Conservation (phyloP, 2,329 filamentous ascomycete genomes). For the Cytospora chrysosperma region DNA sequence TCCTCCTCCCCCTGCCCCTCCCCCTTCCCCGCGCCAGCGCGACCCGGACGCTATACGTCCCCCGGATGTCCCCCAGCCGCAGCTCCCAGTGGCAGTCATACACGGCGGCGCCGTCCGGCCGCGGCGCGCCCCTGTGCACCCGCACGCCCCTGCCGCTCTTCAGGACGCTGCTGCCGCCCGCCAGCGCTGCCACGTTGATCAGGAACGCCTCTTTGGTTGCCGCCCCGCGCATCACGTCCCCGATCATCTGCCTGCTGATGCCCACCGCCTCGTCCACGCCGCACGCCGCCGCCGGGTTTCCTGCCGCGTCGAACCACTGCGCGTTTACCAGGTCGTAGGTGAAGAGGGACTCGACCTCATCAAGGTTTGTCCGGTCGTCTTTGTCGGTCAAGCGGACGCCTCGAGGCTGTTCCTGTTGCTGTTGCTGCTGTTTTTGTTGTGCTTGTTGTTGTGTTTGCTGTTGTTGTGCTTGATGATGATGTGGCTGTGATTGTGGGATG, state of each 20-base stretch:
- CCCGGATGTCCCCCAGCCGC: conserved; percentile 51
- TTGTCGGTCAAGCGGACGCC: conserved; percentile 33
- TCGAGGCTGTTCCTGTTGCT: not conserved
- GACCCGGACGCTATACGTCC: conserved; percentile 53
- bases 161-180: conserved; percentile 54
- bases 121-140: conserved; percentile 5
- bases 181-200: conserved; percentile 58
- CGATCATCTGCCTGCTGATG: conserved; percentile 53
- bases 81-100: conserved; percentile 52
- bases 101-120: conserved; percentile 4
- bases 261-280: conserved; percentile 53
- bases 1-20: conserved; percentile 22
- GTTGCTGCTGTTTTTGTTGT: conserved; percentile 16
- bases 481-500: conserved; percentile 10
- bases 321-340: conserved; percentile 49
- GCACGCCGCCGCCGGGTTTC: conserved; percentile 42
- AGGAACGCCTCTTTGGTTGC: conserved; percentile 55
- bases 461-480: not conserved
- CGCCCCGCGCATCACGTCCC: conserved; percentile 51
- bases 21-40: conserved; percentile 36
- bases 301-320: conserved; percentile 51
- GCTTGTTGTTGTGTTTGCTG: conserved; percentile 8
- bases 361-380: conserved; percentile 54
- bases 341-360: conserved; percentile 55
- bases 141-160: conserved; percentile 31